Percentiles rank a stretch among this genome's conserved stretches.
These are phyloP conservation scores for Odontarrhena argentea DNA, from an alignment of 345 rosid species.

Conservation along the genomic window DNA sequence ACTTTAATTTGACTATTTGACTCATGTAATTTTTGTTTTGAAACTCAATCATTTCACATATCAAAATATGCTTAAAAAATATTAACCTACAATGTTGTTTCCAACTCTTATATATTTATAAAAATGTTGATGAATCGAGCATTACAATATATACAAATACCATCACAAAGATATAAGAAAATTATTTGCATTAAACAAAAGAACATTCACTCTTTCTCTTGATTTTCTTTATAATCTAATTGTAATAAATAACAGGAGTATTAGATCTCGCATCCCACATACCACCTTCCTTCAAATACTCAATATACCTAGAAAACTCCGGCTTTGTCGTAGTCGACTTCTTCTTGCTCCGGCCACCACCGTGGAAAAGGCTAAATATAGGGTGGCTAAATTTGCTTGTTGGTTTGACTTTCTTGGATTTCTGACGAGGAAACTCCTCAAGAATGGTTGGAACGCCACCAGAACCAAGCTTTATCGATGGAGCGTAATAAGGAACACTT, in stretches of 20 bases:
- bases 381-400: slow-evolving; percentile 47
- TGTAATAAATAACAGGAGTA: slow-evolving; percentile 55
- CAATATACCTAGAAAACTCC: slow-evolving; percentile 44
- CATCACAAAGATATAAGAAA: background rate
- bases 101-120: background rate
- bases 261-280: slow-evolving; percentile 60
- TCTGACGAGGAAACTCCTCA: slow-evolving; percentile 42
- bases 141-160: slow-evolving; percentile 11
- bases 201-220: background rate
- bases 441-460: slow-evolving; percentile 33
- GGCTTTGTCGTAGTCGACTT: slow-evolving; percentile 41
- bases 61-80: background rate
- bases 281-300: slow-evolving; percentile 48
- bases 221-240: slow-evolving; percentile 15
- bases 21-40: background rate
- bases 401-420: slow-evolving; percentile 43
- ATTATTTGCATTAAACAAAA: slow-evolving; percentile 1
- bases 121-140: slow-evolving; percentile 5
- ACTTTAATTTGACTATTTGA: slow-evolving; percentile 21
- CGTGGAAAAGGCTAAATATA: slow-evolving; percentile 33
- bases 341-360: slow-evolving; percentile 31
- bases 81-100: background rate
- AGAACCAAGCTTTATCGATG: slow-evolving; percentile 39
- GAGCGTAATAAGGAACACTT: slow-evolving; percentile 42
- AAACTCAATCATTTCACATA: background rate